Evolutionary conservation across 305 asterid genomes (phyloP), one percentile per base, ranked within the genome.

Genomic region (Nicotiana rustica): DNA sequence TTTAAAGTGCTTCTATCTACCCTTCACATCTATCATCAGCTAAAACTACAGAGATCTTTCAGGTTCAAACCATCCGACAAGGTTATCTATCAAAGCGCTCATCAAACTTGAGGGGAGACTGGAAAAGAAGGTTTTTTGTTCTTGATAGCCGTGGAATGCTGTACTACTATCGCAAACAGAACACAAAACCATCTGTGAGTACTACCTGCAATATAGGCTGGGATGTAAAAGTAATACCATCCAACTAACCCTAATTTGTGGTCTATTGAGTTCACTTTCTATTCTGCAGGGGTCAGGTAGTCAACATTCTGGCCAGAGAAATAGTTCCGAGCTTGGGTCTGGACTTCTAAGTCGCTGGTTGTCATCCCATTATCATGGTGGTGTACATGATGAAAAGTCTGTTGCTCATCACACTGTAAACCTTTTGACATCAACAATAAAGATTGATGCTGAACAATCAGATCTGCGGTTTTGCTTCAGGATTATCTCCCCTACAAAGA

Each of bases 91-190:
- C 99, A 1, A 97, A 97, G 89, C 97, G 97, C 60, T 97, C 99
- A 29, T 95, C 99, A 12, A 97, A 89, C 89, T 88, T 95, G 84
- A 92, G 99, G 87, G 99, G 99, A 66, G 99, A 97, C 83, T 97
- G 99, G 99, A 97, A 97, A 92, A 91, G 99, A 94, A 91, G 99
- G 91, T 97, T 97, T 89, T 97, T 97, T 87, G 99, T 97, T 85
- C 99, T 97, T 81, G 99, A 97, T 87, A 97, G 99, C 91, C 92
- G 99, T 82, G 99, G 99, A 87, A 95, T 97, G 99, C 87, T 97
- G 90, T 97, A 97, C 88, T 97, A 97, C 84, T 97, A 97, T 90
- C 99, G 99, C 57, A 94, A 97, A 85, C 91, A 95, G 90, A 93
- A 93, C 86, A 94, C 98, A 91, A 97, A 93, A 85, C 98, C 99